Conservation (phyloP, 2,329 filamentous ascomycete species). For the Paracoccidioides lutzii region DNA sequence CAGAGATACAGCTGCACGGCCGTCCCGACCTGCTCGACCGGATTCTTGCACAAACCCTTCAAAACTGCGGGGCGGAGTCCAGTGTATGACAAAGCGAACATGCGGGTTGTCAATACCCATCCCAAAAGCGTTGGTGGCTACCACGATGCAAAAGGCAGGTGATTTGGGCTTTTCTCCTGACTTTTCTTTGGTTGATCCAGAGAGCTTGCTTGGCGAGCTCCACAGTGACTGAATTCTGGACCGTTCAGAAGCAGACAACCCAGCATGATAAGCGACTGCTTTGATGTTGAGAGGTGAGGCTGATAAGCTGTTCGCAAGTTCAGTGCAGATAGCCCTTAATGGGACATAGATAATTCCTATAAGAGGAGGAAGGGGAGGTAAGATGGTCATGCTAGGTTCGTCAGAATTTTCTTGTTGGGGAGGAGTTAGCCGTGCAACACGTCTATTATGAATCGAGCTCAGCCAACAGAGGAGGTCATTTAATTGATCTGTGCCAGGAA, state of each 20-base stretch:
- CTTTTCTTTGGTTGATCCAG: constrained; percentile 1
- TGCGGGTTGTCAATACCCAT: constrained; percentile 97
- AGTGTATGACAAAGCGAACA: constrained; percentile 89
- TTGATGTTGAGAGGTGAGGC: constrained; percentile 20
- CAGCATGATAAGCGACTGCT: constrained; percentile 40
- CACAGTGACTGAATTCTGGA: constrained; percentile 41
- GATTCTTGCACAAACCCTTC: constrained; percentile 96
- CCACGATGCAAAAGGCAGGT: constrained; percentile 78
- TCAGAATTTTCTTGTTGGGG: constrained; percentile 44
- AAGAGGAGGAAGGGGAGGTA: constrained; percentile 22
- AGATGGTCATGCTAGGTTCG: not conserved
- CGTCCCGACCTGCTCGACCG: constrained; percentile 78
- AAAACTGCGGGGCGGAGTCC: constrained; percentile 86
- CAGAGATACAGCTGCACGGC: constrained; percentile 69
- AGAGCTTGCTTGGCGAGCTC: constrained; percentile 13
- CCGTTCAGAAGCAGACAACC: constrained; percentile 58
- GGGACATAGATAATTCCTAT: constrained; percentile 38
- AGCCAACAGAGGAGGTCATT: constrained; percentile 72
- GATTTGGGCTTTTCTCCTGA: constrained; percentile 11
- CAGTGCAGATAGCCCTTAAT: constrained; percentile 28
- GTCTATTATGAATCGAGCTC: constrained; percentile 55
- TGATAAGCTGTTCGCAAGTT: constrained; percentile 27
- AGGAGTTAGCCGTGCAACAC: constrained; percentile 52
- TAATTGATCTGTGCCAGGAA: constrained; percentile 48
- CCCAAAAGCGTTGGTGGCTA: constrained; percentile 89